Conservation (phyloP, 495 filamentous ascomycete genomes). For the Pyrenopolyporus hunteri region DNA sequence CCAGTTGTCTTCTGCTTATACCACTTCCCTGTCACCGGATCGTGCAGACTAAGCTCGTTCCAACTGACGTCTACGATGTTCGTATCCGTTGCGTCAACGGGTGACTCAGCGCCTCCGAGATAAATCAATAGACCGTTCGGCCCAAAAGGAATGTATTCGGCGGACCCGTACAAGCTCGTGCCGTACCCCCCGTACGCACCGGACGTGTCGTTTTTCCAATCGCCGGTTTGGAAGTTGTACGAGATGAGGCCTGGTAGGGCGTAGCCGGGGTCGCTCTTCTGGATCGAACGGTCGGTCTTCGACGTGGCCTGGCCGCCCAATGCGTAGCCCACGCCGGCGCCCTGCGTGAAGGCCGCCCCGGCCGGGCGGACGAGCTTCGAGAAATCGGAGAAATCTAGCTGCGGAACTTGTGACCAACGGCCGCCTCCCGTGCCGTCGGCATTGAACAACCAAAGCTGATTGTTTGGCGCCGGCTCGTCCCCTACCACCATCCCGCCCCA, state of each 20-base stretch:
- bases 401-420: constrained; percentile 41
- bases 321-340: constrained; percentile 30
- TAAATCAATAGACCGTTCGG: constrained; percentile 45
- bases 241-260: constrained; percentile 41
- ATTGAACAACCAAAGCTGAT: constrained; percentile 43
- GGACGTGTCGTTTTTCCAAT: constrained; percentile 43
- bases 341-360: constrained; percentile 35
- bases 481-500: constrained; percentile 44
- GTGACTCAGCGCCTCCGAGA: constrained; percentile 41
- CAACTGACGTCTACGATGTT: constrained; percentile 31
- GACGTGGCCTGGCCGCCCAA: constrained; percentile 40
- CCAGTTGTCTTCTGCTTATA: constrained; percentile 46
- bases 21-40: constrained; percentile 44
- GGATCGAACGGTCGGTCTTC: constrained; percentile 35
- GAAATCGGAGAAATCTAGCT: constrained; percentile 34
- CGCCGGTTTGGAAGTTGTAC: constrained; percentile 43
- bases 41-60: constrained; percentile 43
- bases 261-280: constrained; percentile 30
- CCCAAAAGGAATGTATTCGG: constrained; percentile 46
- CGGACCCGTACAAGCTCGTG: constrained; percentile 39
- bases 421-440: constrained; percentile 46
- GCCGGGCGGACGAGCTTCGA: constrained; percentile 25
- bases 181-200: constrained; percentile 36
- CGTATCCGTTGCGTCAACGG: constrained; percentile 23
- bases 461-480: constrained; percentile 18